Conservation (phyloP, 257 asterid species). For the Ballota nigra region DNA sequence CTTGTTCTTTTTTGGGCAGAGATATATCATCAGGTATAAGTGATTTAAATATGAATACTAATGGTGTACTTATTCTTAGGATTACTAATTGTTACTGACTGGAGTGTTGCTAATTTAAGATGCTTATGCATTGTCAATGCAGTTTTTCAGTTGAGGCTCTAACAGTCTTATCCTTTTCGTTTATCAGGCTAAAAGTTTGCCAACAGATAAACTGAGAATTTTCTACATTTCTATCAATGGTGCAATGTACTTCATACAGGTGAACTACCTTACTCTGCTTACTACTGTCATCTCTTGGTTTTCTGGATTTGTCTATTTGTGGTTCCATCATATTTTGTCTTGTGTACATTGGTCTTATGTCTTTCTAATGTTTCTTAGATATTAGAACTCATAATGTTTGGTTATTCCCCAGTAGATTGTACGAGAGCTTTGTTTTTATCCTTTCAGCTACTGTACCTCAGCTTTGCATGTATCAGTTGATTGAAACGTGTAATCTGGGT, state of each 20-base stretch:
- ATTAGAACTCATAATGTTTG: constrained; percentile 4
- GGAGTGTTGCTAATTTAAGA: constrained; percentile 13
- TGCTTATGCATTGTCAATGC: constrained; percentile 23
- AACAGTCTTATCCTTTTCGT: constrained; percentile 27
- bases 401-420: constrained; percentile 12
- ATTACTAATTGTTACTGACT: background rate
- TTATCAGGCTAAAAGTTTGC: constrained; percentile 90
- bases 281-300: constrained; percentile 19
- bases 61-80: constrained; percentile 10
- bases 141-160: constrained; percentile 16
- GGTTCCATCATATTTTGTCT: background rate
- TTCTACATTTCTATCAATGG: constrained; percentile 61
- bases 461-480: background rate
- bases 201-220: constrained; percentile 82
- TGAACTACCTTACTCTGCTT: constrained; percentile 27
- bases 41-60: constrained; percentile 12
- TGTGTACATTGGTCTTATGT: constrained; percentile 13
- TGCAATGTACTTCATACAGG: constrained; percentile 83
- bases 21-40: constrained; percentile 86
- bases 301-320: background rate
- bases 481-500: constrained; percentile 13
- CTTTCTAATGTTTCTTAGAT: constrained; percentile 9
- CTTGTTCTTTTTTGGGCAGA: constrained; percentile 96
- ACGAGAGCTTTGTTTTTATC: constrained; percentile 3
- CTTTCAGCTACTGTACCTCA: background rate